Evolutionary conservation across 331 rosid species (phyloP).

Genomic region (Acacia pycnantha): DNA sequence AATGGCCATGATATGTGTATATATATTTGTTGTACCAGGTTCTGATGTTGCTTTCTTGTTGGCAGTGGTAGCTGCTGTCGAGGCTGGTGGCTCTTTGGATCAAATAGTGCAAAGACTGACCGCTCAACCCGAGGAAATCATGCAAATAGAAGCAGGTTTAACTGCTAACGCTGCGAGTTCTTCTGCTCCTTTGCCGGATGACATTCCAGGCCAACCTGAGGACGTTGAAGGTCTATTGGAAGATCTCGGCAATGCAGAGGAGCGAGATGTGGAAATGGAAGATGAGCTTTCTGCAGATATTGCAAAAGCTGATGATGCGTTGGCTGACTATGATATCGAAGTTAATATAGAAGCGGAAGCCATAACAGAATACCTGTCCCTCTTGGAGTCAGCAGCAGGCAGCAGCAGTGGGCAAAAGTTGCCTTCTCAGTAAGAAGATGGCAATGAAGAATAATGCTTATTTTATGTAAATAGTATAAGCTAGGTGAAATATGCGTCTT

Average conservation of each 20-base stretch:
- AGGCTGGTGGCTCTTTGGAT: conserved; percentile 51
- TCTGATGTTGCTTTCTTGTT: conserved; percentile 28
- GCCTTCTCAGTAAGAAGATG: conserved; percentile 28
- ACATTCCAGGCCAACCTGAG: not conserved
- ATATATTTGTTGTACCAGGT: not conserved
- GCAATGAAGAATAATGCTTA: not conserved
- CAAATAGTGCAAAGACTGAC: conserved; percentile 51
- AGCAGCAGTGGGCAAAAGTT: conserved; percentile 22
- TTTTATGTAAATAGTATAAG: conserved; percentile 35
- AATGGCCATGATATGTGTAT: not conserved
- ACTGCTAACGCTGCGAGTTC: conserved; percentile 29
- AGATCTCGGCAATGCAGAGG: conserved; percentile 31
- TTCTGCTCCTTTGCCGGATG: too few species aligned
- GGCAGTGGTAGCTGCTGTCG: conserved; percentile 68
- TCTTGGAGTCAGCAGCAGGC: conserved; percentile 47
- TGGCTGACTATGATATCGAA: conserved; percentile 83
- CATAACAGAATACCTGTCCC: conserved; percentile 69
- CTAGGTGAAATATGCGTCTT: not conserved
- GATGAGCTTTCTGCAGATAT: conserved; percentile 74
- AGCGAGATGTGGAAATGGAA: conserved; percentile 82
- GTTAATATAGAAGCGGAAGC: conserved; percentile 85
- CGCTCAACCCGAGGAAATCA: conserved; percentile 30
- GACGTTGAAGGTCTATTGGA: conserved; percentile 45
- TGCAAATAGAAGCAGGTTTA: conserved; percentile 29
- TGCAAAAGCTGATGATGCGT: conserved; percentile 48